phyloP scores from a whole-genome alignment of 768 basidiomycete genomes.

The Termitomyces sp. region DNA sequence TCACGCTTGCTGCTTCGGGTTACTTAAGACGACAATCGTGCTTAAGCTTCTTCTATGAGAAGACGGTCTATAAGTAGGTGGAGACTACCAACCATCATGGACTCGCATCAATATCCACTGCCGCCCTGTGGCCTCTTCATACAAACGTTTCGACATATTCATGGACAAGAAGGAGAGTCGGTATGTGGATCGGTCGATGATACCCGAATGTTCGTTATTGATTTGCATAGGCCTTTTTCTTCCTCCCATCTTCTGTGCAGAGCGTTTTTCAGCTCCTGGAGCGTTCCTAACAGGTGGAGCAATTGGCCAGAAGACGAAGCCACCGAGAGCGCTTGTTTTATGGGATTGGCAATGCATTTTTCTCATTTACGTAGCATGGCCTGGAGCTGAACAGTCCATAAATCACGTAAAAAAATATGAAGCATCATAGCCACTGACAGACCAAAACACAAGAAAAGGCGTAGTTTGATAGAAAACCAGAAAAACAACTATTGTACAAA shows the following conservation, averaged over 20 bases:
- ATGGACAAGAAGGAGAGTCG: not conserved
- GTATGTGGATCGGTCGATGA: not conserved
- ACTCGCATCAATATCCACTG: not conserved
- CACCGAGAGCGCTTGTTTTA: not conserved
- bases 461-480: not conserved
- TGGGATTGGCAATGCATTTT: not conserved
- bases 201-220: not conserved
- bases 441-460: not conserved
- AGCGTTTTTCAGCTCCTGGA: not conserved
- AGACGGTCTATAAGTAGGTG: not conserved
- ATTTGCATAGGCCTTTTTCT: not conserved
- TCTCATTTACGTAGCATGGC: not conserved
- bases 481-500: conserved; percentile 14
- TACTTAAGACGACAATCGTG: not conserved
- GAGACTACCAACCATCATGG: not conserved
- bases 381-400: not conserved
- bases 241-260: not conserved
- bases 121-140: not conserved
- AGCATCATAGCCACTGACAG: not conserved
- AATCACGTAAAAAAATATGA: not conserved
- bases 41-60: not conserved
- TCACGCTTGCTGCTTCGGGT: not conserved
- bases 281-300: not conserved
- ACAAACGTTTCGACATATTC: not conserved
- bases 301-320: conserved; percentile 9